Evolutionary conservation across 2,329 filamentous ascomycete species (phyloP).

Genomic region (Talaromyces sp.): DNA sequence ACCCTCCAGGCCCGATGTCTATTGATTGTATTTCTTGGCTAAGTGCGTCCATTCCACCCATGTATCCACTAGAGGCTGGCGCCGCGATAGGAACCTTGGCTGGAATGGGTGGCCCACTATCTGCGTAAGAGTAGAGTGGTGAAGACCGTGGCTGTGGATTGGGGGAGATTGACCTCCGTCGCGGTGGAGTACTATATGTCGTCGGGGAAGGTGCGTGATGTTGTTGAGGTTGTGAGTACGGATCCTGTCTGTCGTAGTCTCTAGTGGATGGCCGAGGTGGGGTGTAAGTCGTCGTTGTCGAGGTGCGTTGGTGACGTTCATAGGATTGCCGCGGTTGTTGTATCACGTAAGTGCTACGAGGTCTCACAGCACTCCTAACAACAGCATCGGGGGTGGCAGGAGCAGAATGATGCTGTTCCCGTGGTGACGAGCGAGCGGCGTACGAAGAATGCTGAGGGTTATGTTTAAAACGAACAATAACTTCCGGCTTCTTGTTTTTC

Average conservation of each 20-base stretch:
- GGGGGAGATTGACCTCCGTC: conserved; percentile 22
- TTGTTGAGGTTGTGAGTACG: conserved; percentile 24
- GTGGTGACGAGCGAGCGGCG: conserved; percentile 24
- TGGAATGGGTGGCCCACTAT: conserved; percentile 41
- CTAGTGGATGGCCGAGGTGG: conserved; percentile 26
- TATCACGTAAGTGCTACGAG: conserved; percentile 16
- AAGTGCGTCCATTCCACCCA: conserved; percentile 48
- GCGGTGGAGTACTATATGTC: conserved; percentile 18
- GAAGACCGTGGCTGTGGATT: conserved; percentile 25
- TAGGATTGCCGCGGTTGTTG: conserved; percentile 14
- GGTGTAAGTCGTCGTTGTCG: conserved; percentile 22
- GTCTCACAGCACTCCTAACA: conserved; percentile 22
- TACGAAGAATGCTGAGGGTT: conserved; percentile 31
- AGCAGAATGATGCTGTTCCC: conserved; percentile 26
- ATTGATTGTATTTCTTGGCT: conserved; percentile 58
- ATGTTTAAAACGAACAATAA: conserved; percentile 49
- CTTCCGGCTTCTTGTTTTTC: conserved; percentile 52
- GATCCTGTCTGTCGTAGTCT: conserved; percentile 26
- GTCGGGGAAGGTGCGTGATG: conserved; percentile 23
- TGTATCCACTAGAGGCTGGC: conserved; percentile 31
- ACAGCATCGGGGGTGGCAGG: conserved; percentile 32
- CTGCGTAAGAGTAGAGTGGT: conserved; percentile 33
- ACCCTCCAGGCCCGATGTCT: conserved; percentile 45
- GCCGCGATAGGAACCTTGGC: conserved; percentile 42
- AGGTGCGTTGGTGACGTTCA: conserved; percentile 12